Percentiles rank a stretch among this genome's conserved stretches.
phyloP scores from a whole-genome alignment of 208 protist species.

The Acanthamoeba culbertsoni region DNA sequence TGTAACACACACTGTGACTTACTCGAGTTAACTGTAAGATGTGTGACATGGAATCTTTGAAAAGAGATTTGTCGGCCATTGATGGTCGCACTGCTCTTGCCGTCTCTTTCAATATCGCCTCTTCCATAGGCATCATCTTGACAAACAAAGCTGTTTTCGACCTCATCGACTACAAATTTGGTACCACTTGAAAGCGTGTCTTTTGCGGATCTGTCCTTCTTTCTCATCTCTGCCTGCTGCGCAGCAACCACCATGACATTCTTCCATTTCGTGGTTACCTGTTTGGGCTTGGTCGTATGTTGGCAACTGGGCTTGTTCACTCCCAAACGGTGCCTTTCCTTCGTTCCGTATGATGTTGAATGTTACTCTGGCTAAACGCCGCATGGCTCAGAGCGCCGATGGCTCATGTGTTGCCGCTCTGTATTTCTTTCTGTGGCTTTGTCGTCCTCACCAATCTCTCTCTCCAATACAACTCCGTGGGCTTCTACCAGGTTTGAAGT shows the following conservation, averaged over 20 bases:
- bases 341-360: neutral
- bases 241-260: slow-evolving; percentile 65
- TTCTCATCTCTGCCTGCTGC: neutral
- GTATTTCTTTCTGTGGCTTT: slow-evolving; percentile 88
- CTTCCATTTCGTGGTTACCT: slow-evolving; percentile 73
- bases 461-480: slow-evolving; percentile 88
- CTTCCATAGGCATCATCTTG: slow-evolving; percentile 66
- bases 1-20: too few relatives aligned
- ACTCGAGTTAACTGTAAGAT: too few relatives aligned
- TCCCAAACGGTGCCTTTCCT: slow-evolving; percentile 25
- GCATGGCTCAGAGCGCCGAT: slow-evolving; percentile 70
- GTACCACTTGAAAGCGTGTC: neutral
- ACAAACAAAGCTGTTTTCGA: slow-evolving; percentile 71
- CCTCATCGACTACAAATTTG: slow-evolving; percentile 50
- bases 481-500: slow-evolving; percentile 87
- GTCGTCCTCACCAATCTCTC: slow-evolving; percentile 89
- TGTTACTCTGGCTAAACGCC: slow-evolving; percentile 64
- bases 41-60: neutral
- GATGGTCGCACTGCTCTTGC: neutral
- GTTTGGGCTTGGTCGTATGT: slow-evolving; percentile 53
- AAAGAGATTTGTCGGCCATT: slow-evolving; percentile 34
- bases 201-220: neutral
- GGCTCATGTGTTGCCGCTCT: slow-evolving; percentile 80
- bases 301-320: slow-evolving; percentile 26
- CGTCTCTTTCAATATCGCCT: slow-evolving; percentile 65